phyloP scores from a whole-genome alignment of 2,329 filamentous ascomycete species.

The Dactylellina cionopaga region DNA sequence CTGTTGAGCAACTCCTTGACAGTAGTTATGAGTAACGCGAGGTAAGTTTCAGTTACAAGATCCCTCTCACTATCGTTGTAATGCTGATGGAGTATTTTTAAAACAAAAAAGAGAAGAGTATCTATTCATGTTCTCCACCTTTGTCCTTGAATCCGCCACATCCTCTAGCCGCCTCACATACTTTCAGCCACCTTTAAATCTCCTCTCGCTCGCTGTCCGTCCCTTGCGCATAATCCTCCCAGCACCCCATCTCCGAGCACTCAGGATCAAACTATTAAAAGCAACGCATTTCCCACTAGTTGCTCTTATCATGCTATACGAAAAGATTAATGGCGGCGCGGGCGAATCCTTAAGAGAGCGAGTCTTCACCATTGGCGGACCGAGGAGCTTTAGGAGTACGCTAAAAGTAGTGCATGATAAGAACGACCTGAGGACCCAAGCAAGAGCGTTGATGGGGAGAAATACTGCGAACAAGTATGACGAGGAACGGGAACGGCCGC shows the following conservation, averaged over 20 bases:
- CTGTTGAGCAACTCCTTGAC: conserved; percentile 79
- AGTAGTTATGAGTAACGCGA: conserved; percentile 66
- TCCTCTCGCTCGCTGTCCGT: conserved; percentile 76
- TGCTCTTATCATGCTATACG: conserved; percentile 37
- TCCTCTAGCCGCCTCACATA: conserved; percentile 73
- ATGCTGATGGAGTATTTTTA: conserved; percentile 59
- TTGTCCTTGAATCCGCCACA: conserved; percentile 72
- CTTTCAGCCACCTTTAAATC: conserved; percentile 77
- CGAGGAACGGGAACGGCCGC: not conserved
- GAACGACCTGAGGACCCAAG: conserved; percentile 28
- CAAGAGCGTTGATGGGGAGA: conserved; percentile 28
- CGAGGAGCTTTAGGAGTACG: conserved; percentile 17
- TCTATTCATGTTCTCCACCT: conserved; percentile 67
- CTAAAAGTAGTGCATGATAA: conserved; percentile 22
- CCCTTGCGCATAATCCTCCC: conserved; percentile 76
- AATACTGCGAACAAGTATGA: conserved; percentile 7
- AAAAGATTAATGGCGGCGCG: conserved; percentile 14
- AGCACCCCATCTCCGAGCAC: conserved; percentile 70
- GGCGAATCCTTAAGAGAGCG: conserved; percentile 20
- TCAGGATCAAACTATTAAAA: conserved; percentile 56
- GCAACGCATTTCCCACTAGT: conserved; percentile 57
- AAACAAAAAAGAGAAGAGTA: conserved; percentile 73
- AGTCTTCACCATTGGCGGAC: conserved; percentile 24
- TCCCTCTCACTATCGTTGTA: conserved; percentile 64
- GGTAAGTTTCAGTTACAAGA: conserved; percentile 44